Conservation (phyloP, 768 basidiomycete genomes). For the Ramaria sp. region DNA sequence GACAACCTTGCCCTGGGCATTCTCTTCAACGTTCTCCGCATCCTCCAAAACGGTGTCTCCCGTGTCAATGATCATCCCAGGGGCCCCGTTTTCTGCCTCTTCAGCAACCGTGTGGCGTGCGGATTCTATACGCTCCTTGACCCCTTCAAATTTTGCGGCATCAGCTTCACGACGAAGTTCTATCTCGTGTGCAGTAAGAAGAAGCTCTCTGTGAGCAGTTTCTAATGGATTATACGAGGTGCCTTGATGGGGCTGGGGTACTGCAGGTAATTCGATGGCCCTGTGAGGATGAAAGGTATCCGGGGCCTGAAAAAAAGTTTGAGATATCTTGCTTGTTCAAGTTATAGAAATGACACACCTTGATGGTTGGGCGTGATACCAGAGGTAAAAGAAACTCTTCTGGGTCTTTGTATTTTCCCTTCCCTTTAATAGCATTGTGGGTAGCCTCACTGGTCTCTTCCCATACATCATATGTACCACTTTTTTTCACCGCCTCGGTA, state of each 20-base stretch:
- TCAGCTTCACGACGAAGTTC: constrained; percentile 51
- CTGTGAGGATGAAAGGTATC: constrained; percentile 33
- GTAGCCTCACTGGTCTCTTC: constrained; percentile 53
- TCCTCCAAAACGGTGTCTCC: constrained; percentile 20
- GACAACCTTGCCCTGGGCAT: constrained; percentile 18
- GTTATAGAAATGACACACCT: constrained; percentile 28
- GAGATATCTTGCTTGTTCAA: neutral
- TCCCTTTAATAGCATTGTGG: constrained; percentile 50
- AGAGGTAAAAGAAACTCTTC: constrained; percentile 15
- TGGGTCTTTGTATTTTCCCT: constrained; percentile 40
- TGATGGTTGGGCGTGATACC: constrained; percentile 33
- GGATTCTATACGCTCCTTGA: constrained; percentile 43
- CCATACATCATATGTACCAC: constrained; percentile 30
- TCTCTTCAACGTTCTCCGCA: constrained; percentile 16
- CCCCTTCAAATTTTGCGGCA: constrained; percentile 38
- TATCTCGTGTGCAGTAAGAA: constrained; percentile 52
- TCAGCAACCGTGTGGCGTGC: constrained; percentile 28
- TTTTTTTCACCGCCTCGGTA: constrained; percentile 14
- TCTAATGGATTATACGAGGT: constrained; percentile 84
- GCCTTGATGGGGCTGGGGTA: constrained; percentile 66
- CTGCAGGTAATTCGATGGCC: constrained; percentile 51
- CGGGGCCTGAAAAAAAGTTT: constrained; percentile 33
- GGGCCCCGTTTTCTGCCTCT: constrained; percentile 26
- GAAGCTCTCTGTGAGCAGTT: constrained; percentile 57
- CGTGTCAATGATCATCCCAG: constrained; percentile 58